These are phyloP conservation scores for Sclerotinia subarctica DNA, from an alignment of 2,329 filamentous ascomycete species.

Conservation along the genomic window DNA sequence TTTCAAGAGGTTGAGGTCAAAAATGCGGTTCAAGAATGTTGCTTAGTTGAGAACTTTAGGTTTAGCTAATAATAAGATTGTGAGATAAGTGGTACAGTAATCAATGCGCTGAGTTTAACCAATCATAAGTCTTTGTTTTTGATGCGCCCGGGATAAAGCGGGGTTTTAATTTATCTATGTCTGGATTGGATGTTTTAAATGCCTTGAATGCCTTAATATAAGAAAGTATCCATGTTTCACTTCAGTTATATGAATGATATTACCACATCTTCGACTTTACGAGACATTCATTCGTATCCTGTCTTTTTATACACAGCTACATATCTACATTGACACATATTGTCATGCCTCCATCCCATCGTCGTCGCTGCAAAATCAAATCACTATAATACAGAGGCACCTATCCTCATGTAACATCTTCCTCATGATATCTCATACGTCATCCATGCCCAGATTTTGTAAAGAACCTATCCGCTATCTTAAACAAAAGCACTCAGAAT, in stretches of 20 bases:
- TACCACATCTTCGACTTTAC: background rate
- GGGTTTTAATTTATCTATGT: background rate
- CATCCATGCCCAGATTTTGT: background rate
- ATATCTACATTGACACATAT: constrained; percentile 23
- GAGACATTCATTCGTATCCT: constrained; percentile 14
- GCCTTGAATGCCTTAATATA: background rate
- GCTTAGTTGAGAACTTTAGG: background rate
- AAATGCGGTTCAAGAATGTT: background rate
- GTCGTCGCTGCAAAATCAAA: constrained; percentile 8
- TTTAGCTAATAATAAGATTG: background rate
- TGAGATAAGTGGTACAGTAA: constrained; percentile 13
- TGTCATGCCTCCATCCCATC: constrained; percentile 14
- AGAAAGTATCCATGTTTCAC: background rate
- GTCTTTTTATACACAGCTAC: constrained; percentile 26
- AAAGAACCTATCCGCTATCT: background rate
- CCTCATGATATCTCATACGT: constrained; percentile 12
- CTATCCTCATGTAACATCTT: constrained; percentile 15
- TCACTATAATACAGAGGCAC: constrained; percentile 25
- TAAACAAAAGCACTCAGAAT: constrained; percentile 18
- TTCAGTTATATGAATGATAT: background rate
- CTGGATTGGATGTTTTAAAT: background rate
- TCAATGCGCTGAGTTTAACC: background rate
- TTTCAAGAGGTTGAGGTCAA: background rate
- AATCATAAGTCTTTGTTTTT: background rate
- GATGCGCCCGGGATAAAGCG: background rate